A percentile compares a stretch with the other conserved stretches of the same genome.
Conservation (phyloP, 257 asterid genomes). For the Nicotiana tomentosiformis region DNA sequence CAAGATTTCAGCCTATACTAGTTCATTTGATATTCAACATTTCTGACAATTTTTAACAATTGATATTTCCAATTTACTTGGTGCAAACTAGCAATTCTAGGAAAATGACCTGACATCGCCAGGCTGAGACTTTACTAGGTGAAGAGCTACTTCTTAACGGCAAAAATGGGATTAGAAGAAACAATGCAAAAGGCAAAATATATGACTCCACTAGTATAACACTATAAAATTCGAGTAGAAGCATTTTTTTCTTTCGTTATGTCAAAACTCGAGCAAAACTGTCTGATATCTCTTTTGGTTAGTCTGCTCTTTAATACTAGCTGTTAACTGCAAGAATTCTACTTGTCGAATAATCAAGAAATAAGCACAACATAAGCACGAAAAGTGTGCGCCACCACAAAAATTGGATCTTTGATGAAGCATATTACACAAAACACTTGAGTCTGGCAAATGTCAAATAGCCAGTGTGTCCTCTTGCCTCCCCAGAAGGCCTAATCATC, state of each 20-base stretch:
- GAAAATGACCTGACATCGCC: not conserved
- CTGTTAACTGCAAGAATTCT: not conserved
- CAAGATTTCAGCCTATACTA: not conserved
- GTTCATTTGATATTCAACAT: not conserved
- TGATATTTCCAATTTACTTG: not conserved
- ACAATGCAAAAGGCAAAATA: not conserved
- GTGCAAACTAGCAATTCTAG: not conserved
- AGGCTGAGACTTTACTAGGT: not conserved
- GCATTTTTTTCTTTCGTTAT: not conserved
- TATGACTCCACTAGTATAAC: not conserved
- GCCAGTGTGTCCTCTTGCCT: conserved; percentile 90
- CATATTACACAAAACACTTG: conserved; percentile 32
- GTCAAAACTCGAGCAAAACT: not conserved
- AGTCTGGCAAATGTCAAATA: conserved; percentile 92
- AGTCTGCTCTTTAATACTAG: not conserved
- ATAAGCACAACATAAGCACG: not conserved
- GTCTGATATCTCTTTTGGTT: not conserved
- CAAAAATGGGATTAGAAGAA: too few species aligned
- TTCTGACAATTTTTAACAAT: not conserved
- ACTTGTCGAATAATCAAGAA: not conserved
- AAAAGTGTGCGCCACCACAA: not conserved
- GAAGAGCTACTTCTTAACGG: not conserved
- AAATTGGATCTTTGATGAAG: not conserved
- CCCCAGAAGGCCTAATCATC: conserved; percentile 65
- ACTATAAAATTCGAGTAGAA: not conserved